Percentiles rank a stretch among this genome's conserved stretches.
Evolutionary conservation across 768 basidiomycete genomes (phyloP).

Genomic region (Tylopilus intermedius): DNA sequence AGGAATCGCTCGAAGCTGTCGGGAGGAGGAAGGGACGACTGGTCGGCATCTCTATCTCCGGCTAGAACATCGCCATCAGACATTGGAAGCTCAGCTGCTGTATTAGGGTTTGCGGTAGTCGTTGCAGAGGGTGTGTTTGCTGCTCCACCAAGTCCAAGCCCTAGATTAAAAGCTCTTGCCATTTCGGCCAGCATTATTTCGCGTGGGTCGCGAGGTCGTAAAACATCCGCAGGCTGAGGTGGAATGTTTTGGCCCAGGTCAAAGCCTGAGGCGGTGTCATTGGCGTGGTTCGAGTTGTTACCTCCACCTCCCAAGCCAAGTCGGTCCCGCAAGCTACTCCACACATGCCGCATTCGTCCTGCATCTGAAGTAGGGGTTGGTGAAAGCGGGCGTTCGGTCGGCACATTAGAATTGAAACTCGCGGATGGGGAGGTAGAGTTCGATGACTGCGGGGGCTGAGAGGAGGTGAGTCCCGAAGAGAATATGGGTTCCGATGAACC

Average conservation of each 20-base stretch:
- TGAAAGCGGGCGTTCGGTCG: conserved; percentile 34
- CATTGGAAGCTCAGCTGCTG: conserved; percentile 5
- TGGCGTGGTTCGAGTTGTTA: conserved; percentile 12
- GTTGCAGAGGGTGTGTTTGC: conserved; percentile 1
- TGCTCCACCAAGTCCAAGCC: conserved; percentile 45
- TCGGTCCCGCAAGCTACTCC: conserved; percentile 65
- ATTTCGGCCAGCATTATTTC: conserved; percentile 76
- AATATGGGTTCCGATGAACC: conserved; percentile 65
- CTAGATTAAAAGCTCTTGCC: conserved; percentile 74
- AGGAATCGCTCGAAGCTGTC: conserved; percentile 81
- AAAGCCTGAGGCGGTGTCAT: conserved; percentile 3
- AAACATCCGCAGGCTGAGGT: conserved; percentile 9
- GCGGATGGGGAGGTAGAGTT: conserved; percentile 12
- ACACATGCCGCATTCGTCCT: conserved; percentile 56
- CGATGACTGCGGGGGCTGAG: conserved; percentile 19
- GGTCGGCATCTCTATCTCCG: conserved; percentile 14
- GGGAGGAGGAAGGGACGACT: conserved; percentile 39
- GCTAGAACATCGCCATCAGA: conserved; percentile 1
- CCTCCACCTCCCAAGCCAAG: conserved; percentile 45
- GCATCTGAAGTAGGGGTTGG: conserved; percentile 38
- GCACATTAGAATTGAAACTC: conserved; percentile 9
- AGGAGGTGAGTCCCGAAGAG: conserved; percentile 48
- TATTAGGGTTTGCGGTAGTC: conserved; percentile 1
- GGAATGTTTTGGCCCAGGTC: conserved; percentile 6
- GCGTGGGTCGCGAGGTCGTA: conserved; percentile 43